Base-by-base conservation (phyloP, 2,329 filamentous ascomycete species). In the Colletotrichum spaethianum region DNA sequence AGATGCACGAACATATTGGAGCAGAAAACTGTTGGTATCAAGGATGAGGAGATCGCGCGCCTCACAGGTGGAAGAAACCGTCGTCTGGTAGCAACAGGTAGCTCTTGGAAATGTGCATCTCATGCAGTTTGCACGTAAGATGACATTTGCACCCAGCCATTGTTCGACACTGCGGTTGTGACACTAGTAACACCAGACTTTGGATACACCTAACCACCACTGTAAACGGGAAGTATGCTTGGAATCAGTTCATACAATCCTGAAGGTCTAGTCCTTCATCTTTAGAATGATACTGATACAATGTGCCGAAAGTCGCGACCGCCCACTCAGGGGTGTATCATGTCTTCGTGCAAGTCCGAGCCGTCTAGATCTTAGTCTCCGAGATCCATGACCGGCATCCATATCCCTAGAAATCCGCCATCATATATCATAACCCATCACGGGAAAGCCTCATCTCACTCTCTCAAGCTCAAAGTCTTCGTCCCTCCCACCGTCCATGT, bases 401-500 rank as follows among this genome's bases (percentile, higher is more conserved):
- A 40, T 40, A 38, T 28, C 7, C 60, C 16, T 48, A 38, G 28
- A 28, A 20, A 55, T 20, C 28, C 50, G 9, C 7, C 23, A 20
- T 28, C 36, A 63, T 23, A 60, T 28, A 42, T 52, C 23, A 56
- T 33, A 38, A 20, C 18, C 38, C 40, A 46, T 59, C 4, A 31
- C 9, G 28, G 12, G 40, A n/a, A 38, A n/a, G 8, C 16, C 36
- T 69, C 28, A 63, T 26, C 53, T 40, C 33, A 48, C 67, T 40
- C 61, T 62, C 28, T 73, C 42, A 2, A 75, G 36, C 23, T 74
- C 66, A 11, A 75, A 59, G 42, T 73, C 75, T 14, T 75, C 74
- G 20, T 77, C 77, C 26, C 76, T 80, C 8, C 76, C 75, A 11
- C 78, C 78, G 7, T 77, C 77, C 40, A 68, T 67, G 46, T 77